Base-by-base conservation (phyloP, 176 grass and related monocot species). In the Ananas comosus region DNA sequence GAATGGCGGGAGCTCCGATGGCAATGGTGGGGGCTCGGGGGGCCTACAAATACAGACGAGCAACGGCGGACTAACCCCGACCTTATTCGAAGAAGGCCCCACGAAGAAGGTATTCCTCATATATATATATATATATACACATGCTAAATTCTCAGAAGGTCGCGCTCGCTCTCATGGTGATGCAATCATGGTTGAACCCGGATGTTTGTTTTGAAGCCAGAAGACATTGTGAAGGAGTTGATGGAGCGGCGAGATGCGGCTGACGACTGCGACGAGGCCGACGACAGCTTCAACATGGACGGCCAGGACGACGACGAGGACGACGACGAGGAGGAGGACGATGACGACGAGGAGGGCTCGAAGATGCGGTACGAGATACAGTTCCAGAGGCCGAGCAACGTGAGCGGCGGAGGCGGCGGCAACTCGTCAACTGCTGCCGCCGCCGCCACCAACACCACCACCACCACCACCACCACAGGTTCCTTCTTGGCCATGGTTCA, bases 401-500 rank as follows among this genome's bases (percentile, higher is more conserved):
- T 73, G 18, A 73, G 24, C 63, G 0, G 72, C 81, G 79, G 81
- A 51, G 53, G 78, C 59, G 53, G 78, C 59, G 66, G 65, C 49
- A 85, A 71, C 51, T 56, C 85, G 52, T 71, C 80, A 9, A 99
- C 76, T 61, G 65, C 85, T 5, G 52, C 64, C 8, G 72, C 61
- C 47, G 51, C 71, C 33, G 12, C 69, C 2, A 70, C 77, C 18
- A 52, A 77, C 11, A 21, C 85, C 18, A 65, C 86, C 42, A 48
- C 79, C 80, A 72, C 83, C 29, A 24, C 91, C 3, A 53, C 91
- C 17, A 85, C 85, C 24, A 51, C 87, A 52, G 88, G 88, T 78
- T 91, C 95, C 59, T 99, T 94, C 90, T 75, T 99, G 75, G 95
- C 72, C 80, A 94, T 99, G 90, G 95, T 99, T 78, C 72, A 94